phyloP scores from a whole-genome alignment of 2,329 filamentous ascomycete genomes.

The Verticillium nubilum region DNA sequence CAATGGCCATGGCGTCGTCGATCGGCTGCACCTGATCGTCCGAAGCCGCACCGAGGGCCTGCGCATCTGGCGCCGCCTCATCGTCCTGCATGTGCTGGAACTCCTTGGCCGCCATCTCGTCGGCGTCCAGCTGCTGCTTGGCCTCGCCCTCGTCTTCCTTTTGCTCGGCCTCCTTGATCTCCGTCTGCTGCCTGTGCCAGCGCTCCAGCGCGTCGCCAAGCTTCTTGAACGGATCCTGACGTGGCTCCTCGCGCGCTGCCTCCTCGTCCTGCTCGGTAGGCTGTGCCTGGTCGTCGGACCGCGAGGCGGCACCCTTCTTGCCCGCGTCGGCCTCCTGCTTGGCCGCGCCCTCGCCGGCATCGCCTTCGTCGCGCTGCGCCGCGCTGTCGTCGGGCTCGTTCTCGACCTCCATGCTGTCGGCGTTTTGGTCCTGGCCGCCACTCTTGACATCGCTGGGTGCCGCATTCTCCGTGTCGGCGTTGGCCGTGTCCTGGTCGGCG shows the following conservation, averaged over 20 bases:
- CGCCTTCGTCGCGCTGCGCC: constrained; percentile 61
- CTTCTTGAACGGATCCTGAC: constrained; percentile 80
- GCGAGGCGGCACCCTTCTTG: constrained; percentile 53
- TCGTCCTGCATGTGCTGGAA: constrained; percentile 92
- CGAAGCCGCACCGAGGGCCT: constrained; percentile 82
- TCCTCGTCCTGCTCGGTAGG: constrained; percentile 39
- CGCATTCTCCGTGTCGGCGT: constrained; percentile 54
- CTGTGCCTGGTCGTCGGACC: constrained; percentile 36
- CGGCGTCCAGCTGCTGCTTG: constrained; percentile 41
- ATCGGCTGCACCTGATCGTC: constrained; percentile 83
- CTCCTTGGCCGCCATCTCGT: constrained; percentile 72
- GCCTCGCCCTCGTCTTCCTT: constrained; percentile 48
- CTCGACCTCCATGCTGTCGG: constrained; percentile 57
- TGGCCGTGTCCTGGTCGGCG: constrained; percentile 38
- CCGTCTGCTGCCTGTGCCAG: constrained; percentile 84
- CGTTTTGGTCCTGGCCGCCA: constrained; percentile 59
- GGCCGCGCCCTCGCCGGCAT: constrained; percentile 58
- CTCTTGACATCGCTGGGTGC: constrained; percentile 60
- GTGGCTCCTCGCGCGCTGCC: constrained; percentile 32
- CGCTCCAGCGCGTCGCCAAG: constrained; percentile 87
- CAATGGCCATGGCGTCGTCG: constrained; percentile 84
- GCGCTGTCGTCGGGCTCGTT: constrained; percentile 54
- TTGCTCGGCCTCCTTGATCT: constrained; percentile 64
- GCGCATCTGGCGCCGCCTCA: constrained; percentile 73
- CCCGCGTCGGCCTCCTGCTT: constrained; percentile 58